These are phyloP conservation scores for Grosmannia serpens DNA, from an alignment of 2,329 filamentous ascomycete genomes.

Conservation along the genomic window DNA sequence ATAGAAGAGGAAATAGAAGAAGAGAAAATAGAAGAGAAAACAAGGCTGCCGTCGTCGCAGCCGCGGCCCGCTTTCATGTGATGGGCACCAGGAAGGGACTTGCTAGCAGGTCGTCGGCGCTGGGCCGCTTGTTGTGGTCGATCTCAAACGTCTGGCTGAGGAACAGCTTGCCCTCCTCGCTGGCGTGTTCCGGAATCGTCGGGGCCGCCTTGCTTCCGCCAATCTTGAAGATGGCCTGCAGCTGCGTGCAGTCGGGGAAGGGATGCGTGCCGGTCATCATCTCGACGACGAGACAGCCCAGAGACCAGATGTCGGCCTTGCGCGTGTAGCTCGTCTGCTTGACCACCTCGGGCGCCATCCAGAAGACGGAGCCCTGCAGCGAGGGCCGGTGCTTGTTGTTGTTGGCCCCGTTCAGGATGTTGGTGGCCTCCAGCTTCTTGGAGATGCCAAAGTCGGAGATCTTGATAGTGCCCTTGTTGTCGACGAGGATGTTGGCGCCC, in stretches of 20 bases:
- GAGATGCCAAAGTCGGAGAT: constrained; percentile 99
- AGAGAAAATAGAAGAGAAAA: not conserved
- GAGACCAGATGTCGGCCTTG: constrained; percentile 97
- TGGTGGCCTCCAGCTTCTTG: constrained; percentile 90
- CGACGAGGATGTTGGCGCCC: constrained; percentile 94
- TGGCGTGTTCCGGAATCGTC: constrained; percentile 77
- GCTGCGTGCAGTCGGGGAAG: constrained; percentile 91
- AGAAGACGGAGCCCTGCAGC: constrained; percentile 94
- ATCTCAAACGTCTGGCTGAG: constrained; percentile 86
- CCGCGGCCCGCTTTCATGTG: constrained; percentile 21
- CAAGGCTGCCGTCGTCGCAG: not conserved
- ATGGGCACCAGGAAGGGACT: constrained; percentile 72
- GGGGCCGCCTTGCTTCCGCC: constrained; percentile 78
- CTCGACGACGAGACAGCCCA: constrained; percentile 93
- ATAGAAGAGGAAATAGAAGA: not conserved
- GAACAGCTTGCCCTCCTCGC: constrained; percentile 73
- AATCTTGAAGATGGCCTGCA: constrained; percentile 98
- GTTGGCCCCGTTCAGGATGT: constrained; percentile 59
- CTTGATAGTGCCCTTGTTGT: constrained; percentile 98
- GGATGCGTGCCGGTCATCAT: constrained; percentile 98
- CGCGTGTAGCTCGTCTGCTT: constrained; percentile 96
- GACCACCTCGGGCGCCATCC: constrained; percentile 99
- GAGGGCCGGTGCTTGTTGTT: constrained; percentile 63
- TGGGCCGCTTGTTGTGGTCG: constrained; percentile 84
- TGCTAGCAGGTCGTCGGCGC: constrained; percentile 77